These are phyloP conservation scores for Allomyces arbusculus DNA, from an alignment of 192 early-diverging fungal species.

Conservation along the genomic window DNA sequence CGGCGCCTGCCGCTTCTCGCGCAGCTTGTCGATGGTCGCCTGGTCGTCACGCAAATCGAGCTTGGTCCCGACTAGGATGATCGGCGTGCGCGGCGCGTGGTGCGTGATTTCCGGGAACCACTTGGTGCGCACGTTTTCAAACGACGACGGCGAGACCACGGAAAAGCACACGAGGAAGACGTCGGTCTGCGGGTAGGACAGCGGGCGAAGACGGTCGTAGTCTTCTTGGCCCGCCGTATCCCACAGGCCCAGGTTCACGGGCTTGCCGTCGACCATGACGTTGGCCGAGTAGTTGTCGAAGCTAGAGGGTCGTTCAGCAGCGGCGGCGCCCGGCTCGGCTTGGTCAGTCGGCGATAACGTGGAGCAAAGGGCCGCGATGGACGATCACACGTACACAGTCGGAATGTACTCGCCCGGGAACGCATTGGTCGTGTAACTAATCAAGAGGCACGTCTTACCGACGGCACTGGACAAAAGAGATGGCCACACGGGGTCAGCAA, in stretches of 20 bases:
- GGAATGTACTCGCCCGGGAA: slow-evolving; percentile 99
- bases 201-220: slow-evolving; percentile 89
- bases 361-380: too few species aligned
- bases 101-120: slow-evolving; percentile 92
- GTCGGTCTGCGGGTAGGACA: slow-evolving; percentile 96
- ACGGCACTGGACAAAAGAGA: slow-evolving; percentile 38
- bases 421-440: slow-evolving; percentile 97
- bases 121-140: slow-evolving; percentile 93
- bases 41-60: slow-evolving; percentile 89
- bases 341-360: too few species aligned
- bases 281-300: slow-evolving; percentile 99
- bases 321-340: too few species aligned
- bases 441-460: slow-evolving; percentile 89
- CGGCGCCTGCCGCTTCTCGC: slow-evolving; percentile 64
- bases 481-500: slow-evolving; percentile 1
- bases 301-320: slow-evolving; percentile 11
- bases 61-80: slow-evolving; percentile 90
- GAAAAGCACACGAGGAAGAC: slow-evolving; percentile 99
- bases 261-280: slow-evolving; percentile 98
- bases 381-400: slow-evolving; percentile 61
- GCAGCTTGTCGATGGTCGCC: slow-evolving; percentile 69
- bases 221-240: slow-evolving; percentile 99
- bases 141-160: slow-evolving; percentile 82
- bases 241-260: slow-evolving; percentile 94
- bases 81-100: slow-evolving; percentile 80